Evolutionary conservation across 495 filamentous ascomycete species (phyloP), one percentile per base, ranked within the genome.

Genomic region (Tuber microsphaerosporum): DNA sequence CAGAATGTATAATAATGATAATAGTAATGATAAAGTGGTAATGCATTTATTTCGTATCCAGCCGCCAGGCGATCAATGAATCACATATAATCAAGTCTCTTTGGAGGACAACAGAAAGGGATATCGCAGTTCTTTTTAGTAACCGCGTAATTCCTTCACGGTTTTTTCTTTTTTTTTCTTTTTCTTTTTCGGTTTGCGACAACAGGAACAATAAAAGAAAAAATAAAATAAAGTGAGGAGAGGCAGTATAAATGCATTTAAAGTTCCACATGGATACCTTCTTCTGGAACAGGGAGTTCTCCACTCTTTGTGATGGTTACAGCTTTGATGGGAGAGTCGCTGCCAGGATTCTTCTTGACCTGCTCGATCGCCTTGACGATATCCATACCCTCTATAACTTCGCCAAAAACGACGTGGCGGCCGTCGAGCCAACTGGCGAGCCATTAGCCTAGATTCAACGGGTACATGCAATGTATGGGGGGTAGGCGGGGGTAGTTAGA

Each of bases 211-310:
- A 83, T 70, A 75, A 71, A 69, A 78, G 72, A 74, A 79, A 73
- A 79, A 56, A 41, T 2, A 41, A 75, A 43, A 75, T 80, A 79
- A 72, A 80, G 81, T 75, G 77, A 72, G 79, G 76, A 74, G 77
- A 81, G 77, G 76, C 76, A 34, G 31, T 65, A 34, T 34, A 34
- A 65, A 65, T 65, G 78, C 81, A 82, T 87, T 88, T 93, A 98
- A 85, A 97, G 92, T 85, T 98, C 95, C 85, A 91, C 90, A 85
- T 96, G 92, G 88, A 92, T 97, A 99, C 95, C 95, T 99, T 97
- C 94, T 84, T 90, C 85, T 81, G 93, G 91, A 79, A 94, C 87
- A 85, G 89, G 87, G 73, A 97, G 87, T 88, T 99, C 96, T 81
- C 95, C 95, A 85, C 93, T 94, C 90, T 97, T 96, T 72, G 85